Base-by-base conservation (phyloP, 2,329 filamentous ascomycete genomes). In the Metarhizium brunneum region DNA sequence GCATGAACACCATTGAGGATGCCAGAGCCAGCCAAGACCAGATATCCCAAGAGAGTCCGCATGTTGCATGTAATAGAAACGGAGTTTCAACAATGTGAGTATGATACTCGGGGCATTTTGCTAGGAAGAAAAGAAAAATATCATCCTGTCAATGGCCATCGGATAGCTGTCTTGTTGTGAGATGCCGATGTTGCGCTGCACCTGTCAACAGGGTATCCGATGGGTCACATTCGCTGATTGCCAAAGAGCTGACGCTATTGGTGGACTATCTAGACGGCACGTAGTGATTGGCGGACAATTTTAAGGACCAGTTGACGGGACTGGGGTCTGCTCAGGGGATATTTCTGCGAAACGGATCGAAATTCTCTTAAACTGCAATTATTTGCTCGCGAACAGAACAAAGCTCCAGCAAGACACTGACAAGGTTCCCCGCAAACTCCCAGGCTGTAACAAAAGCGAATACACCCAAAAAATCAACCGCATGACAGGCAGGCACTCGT, bases 261-360 rank as follows among this genome's bases (percentile, higher is more conserved):
- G 53, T 54, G 53, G 53, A 50, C 38, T 45, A 54, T 43, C 11
- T 16, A 6, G 25, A 14, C 20, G 14, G 2, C 11, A 30, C 14
- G 20, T 20, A 30, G 30, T 25, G 25, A 53, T 53, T 53, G 53
- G 47, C 47, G 53, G 38, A 54, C 53, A 54, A 50, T 32, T 54
- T n/a, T 25, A 2, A n/a, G 25, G 32, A 35, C 7, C 32, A 35
- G 10, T 11, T 35, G 32, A 35, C 25, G 45, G 14, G 13, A 48
- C 32, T 7, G 32, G 10, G 32, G 2, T 11, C 32, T 35, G 32
- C 32, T 35, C 32, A 35, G 32, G 32, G 32, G 7, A 2, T 11
- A 25, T 25, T 25, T n/a, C n/a, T 13, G 43, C n/a, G 8, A n/a
- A 13, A 47, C 13, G 2, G 2, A 25, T 10, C 2, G 42, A 16